phyloP scores from a whole-genome alignment of 129 eudicot genomes.

The Saposhnikovia divaricata region DNA sequence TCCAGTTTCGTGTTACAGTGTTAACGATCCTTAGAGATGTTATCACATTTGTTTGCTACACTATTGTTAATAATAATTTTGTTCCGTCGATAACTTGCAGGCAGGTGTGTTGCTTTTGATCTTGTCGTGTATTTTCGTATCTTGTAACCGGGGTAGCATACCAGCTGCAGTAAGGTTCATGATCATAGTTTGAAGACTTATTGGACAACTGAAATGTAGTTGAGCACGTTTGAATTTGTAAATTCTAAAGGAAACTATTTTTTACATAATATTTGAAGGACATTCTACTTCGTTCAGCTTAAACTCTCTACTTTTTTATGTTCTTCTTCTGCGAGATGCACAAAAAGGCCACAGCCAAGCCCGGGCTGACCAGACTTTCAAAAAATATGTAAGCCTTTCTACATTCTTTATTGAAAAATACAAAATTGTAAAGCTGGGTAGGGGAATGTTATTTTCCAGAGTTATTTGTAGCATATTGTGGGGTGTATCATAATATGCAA shows the following conservation, averaged over 20 bases:
- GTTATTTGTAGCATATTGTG: no score
- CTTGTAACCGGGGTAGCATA: neutral
- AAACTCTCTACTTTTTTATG: no score
- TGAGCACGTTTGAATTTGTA: neutral
- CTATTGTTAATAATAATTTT: neutral
- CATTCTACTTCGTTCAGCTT: neutral
- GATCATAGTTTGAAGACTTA: neutral
- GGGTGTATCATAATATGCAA: no score
- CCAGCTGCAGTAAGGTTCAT: neutral
- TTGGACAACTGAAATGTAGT: neutral
- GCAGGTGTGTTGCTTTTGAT: neutral
- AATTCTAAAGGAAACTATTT: neutral
- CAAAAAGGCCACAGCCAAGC: no score
- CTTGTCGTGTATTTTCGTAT: neutral
- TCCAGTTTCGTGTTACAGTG: neutral
- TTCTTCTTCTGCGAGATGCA: no score
- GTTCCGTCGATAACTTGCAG: neutral
- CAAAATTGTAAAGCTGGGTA: no score
- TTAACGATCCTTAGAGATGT: neutral
- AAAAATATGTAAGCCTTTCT: no score
- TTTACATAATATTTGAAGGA: neutral
- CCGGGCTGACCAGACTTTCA: no score
- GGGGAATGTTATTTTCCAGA: no score
- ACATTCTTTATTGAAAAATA: no score
- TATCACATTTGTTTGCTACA: neutral